Conservation (phyloP, 345 rosid genomes). For the Populus ilicifolia region DNA sequence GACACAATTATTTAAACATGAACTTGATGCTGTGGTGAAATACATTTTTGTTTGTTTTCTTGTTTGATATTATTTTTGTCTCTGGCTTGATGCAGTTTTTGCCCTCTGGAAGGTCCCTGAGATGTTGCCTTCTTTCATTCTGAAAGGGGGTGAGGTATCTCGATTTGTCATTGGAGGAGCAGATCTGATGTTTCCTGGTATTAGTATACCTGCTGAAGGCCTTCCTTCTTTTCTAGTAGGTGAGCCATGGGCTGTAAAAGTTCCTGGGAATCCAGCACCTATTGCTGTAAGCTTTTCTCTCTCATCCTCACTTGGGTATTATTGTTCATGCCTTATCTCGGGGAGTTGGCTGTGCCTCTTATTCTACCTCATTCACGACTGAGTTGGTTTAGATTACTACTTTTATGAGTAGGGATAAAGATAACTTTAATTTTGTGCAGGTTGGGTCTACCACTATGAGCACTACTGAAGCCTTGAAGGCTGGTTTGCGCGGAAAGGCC, state of each 20-base stretch:
- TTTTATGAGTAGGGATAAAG: not conserved
- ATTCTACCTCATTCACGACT: not conserved
- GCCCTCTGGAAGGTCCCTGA: conserved; percentile 89
- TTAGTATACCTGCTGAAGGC: conserved; percentile 62
- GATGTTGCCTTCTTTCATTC: conserved; percentile 66
- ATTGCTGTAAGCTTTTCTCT: conserved; percentile 59
- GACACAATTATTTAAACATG: not conserved
- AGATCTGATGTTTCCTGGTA: conserved; percentile 98
- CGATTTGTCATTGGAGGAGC: conserved; percentile 89
- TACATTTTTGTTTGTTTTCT: not conserved
- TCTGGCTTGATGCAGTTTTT: conserved; percentile 52
- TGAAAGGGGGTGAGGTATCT: conserved; percentile 94
- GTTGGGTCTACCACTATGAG: conserved; percentile 89
- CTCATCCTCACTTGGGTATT: not conserved
- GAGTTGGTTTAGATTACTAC: not conserved
- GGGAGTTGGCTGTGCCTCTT: not conserved
- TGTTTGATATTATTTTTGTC: not conserved
- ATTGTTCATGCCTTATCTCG: not conserved
- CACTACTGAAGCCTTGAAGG: conserved; percentile 70
- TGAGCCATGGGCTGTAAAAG: conserved; percentile 87
- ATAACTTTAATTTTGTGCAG: conserved; percentile 30
- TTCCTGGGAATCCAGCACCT: conserved; percentile 88
- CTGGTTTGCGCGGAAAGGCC: conserved; percentile 93
- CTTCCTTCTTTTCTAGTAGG: conserved; percentile 66
- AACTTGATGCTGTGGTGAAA: not conserved